Conservation (phyloP, 2,329 filamentous ascomycete species). For the Fusarium multiceps region DNA sequence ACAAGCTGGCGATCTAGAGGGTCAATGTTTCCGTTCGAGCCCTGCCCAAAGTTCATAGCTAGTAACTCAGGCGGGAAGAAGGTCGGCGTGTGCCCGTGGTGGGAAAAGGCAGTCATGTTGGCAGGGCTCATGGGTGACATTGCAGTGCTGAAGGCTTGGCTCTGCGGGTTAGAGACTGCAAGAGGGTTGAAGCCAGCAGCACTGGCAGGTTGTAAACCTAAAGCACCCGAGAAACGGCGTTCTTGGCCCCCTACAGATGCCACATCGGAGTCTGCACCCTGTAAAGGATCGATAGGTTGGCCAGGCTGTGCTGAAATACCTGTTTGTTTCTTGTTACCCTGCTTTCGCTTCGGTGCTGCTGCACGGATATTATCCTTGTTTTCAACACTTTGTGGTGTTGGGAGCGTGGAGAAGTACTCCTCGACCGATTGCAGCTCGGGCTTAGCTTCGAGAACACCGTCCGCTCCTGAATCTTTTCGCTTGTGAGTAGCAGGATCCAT, state of each 20-base stretch:
- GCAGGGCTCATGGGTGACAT: conserved; percentile 66
- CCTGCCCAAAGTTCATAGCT: conserved; percentile 62
- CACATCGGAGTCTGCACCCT: conserved; percentile 29
- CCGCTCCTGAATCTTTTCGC: conserved; percentile 82
- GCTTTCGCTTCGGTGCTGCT: conserved; percentile 51
- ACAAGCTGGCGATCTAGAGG: conserved; percentile 81
- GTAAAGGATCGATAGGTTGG: conserved; percentile 39
- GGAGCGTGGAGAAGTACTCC: conserved; percentile 88
- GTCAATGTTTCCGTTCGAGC: conserved; percentile 66
- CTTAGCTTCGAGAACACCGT: conserved; percentile 89
- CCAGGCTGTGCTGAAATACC: conserved; percentile 19
- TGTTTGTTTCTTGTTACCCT: conserved; percentile 51
- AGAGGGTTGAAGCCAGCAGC: conserved; percentile 55
- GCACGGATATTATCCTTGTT: conserved; percentile 43
- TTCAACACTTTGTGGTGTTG: conserved; percentile 65
- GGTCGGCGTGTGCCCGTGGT: conserved; percentile 52
- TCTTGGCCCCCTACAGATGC: conserved; percentile 36
- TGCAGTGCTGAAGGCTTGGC: conserved; percentile 57
- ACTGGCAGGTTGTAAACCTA: conserved; percentile 56
- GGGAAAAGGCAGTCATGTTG: conserved; percentile 54
- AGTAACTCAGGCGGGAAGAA: conserved; percentile 66
- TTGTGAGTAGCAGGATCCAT: conserved; percentile 76
- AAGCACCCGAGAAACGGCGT: conserved; percentile 56
- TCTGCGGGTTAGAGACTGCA: conserved; percentile 56
- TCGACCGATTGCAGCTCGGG: conserved; percentile 93